Evolutionary conservation across 495 filamentous ascomycete genomes (phyloP), one percentile per base, ranked within the genome.

Genomic region (Neurospora sp.): DNA sequence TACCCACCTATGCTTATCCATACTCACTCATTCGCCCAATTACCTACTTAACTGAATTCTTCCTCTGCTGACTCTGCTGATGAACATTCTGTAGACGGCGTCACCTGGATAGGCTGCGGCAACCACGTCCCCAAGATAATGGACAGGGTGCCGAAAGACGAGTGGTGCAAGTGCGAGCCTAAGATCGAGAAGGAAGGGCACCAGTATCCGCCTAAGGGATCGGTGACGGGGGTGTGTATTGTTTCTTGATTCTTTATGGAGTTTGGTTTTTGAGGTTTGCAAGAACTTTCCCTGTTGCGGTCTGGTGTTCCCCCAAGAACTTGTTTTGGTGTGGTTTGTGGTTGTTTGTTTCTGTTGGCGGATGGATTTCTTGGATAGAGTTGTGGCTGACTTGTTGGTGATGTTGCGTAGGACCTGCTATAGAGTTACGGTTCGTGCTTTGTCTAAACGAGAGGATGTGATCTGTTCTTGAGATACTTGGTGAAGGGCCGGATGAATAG

Each of bases 101-200:
- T 82, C 72, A 88, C 90, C 69, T 94, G 92, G 92, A 86, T 81
- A 75, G 92, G 92, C 72, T 94, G 92, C 82, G 92, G 92, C 54
- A 79, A 46, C 38, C 92, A 94, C 77, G 85, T 94, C 69, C 86
- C 90, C 18, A 80, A 76, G 2, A 91, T 93, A 12, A 88, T 94
- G 84, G 91, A 92, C 78, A 70, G 78, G 0, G 79, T 93, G 35
- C 86, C 90, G 3, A 81, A 85, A 39, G 77, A 83, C 14, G 82
- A 92, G 38, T 86, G 91, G 81, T 94, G 92, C 78, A 83, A 84
- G 6, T 93, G 91, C 73, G 79, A 83, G 72, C 89, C 90, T 14
- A 87, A 87, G 79, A 86, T 90, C 16, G 86, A 89, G 77, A 83
- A 81, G 12, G 86, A 87, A 10, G 90, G 89, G 1, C 88, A 88